Percentiles rank a stretch among this genome's conserved stretches.
Evolutionary conservation across 192 early-diverging fungal species (phyloP).

Genomic region (Coemansia pectinata): DNA sequence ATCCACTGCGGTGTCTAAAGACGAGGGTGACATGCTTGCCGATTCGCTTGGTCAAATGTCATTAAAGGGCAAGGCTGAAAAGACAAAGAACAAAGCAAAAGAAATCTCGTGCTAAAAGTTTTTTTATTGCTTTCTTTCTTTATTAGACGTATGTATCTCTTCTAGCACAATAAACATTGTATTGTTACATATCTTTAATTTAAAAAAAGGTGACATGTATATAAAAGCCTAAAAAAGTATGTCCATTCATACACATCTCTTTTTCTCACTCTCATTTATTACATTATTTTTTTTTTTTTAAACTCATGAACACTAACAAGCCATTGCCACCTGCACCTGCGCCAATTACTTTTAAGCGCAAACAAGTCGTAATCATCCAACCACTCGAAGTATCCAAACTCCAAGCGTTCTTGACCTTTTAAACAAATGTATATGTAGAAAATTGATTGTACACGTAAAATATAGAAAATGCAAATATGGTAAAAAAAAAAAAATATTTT

Average conservation of each 20-base stretch:
- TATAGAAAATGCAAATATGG: not conserved
- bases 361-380: not conserved
- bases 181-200: not conserved
- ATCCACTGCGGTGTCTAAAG: not conserved
- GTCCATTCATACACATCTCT: not conserved
- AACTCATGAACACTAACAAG: constrained; percentile 9
- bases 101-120: not conserved
- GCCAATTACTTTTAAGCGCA: too few relatives aligned
- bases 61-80: not conserved
- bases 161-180: not conserved
- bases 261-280: not conserved
- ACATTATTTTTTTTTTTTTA: not conserved
- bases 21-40: not conserved
- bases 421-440: not conserved
- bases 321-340: constrained; percentile 7
- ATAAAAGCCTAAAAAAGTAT: not conserved
- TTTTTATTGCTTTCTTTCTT: not conserved
- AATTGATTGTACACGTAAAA: not conserved
- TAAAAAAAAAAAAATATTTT: not conserved
- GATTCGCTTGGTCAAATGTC: constrained; percentile 2
- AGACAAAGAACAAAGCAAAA: not conserved
- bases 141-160: not conserved
- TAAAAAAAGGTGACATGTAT: not conserved
- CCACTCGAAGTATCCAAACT: not conserved
- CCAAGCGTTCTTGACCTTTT: constrained; percentile 1